phyloP scores from a whole-genome alignment of 371 early-diverging fungal species.

The Coemansia sp. region DNA sequence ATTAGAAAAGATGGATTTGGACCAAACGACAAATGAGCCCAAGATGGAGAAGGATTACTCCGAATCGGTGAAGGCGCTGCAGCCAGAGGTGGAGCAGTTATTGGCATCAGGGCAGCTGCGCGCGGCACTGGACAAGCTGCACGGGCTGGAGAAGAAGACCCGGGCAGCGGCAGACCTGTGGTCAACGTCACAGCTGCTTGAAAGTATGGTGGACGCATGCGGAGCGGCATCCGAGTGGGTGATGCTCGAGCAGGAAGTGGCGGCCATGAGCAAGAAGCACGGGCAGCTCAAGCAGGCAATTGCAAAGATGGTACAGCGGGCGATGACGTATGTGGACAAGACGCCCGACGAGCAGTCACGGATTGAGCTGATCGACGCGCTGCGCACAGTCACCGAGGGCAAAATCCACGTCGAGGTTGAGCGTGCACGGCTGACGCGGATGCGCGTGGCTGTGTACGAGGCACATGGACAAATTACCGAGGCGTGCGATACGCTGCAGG shows the following conservation, averaged over 20 bases:
- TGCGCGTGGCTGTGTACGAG: conserved; percentile 84
- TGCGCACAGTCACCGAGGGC: conserved; percentile 95
- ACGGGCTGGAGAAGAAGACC: conserved; percentile 85
- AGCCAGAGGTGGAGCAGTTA: conserved; percentile 76
- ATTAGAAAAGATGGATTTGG: conserved; percentile 27
- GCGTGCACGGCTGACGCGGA: conserved; percentile 90
- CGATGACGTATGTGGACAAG: conserved; percentile 80
- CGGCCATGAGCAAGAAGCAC: conserved; percentile 90
- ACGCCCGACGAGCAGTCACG: conserved; percentile 80
- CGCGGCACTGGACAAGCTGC: conserved; percentile 80
- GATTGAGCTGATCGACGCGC: conserved; percentile 88
- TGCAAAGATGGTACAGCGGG: conserved; percentile 91
- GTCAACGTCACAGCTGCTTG: conserved; percentile 85
- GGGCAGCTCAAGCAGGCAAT: conserved; percentile 96
- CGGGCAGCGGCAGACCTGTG: conserved; percentile 70
- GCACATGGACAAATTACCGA: conserved; percentile 84
- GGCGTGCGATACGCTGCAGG: conserved; percentile 95
- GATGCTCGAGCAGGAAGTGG: conserved; percentile 84
- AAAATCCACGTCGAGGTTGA: conserved; percentile 98
- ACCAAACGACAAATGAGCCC: conserved; percentile 51
- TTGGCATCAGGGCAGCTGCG: conserved; percentile 72
- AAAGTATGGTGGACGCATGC: conserved; percentile 75
- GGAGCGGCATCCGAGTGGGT: conserved; percentile 79
- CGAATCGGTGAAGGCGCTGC: conserved; percentile 70
- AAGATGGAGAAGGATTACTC: conserved; percentile 94